Conservation (phyloP, 306 rosid species). For the Crataegus laevigata region DNA sequence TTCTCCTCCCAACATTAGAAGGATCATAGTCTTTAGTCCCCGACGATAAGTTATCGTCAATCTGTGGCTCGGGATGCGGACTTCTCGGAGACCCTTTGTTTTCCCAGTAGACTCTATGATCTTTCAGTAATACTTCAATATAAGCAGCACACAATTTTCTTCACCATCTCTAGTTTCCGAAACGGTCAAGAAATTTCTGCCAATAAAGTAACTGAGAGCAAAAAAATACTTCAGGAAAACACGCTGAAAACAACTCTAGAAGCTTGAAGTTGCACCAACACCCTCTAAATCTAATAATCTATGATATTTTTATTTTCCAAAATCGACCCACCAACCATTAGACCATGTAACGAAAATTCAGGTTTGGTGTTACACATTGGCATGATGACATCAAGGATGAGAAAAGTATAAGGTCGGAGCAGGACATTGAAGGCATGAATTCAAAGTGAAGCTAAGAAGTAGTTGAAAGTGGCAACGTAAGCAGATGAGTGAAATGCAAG, state of each 20-base stretch:
- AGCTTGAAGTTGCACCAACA: neutral
- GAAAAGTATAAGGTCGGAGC: neutral
- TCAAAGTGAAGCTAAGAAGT: slow-evolving; percentile 67
- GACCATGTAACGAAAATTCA: slow-evolving; percentile 4
- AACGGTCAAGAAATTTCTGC: neutral
- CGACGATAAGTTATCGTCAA: slow-evolving; percentile 11
- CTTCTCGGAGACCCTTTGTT: slow-evolving; percentile 43
- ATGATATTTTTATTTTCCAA: slow-evolving; percentile 17
- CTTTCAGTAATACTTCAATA: slow-evolving; percentile 19
- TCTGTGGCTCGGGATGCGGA: slow-evolving; percentile 32
- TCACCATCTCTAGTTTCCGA: neutral
- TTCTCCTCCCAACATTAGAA: slow-evolving; percentile 43
- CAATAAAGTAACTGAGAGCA: neutral
- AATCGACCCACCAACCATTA: slow-evolving; percentile 38
- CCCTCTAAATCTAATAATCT: neutral
- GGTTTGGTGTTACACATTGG: slow-evolving; percentile 32
- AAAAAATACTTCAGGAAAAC: neutral
- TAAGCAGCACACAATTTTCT: neutral
- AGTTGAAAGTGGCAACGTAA: slow-evolving; percentile 34
- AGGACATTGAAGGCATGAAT: slow-evolving; percentile 30
- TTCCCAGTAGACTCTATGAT: slow-evolving; percentile 29
- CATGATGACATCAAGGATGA: neutral
- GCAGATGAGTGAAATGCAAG: slow-evolving; percentile 58
- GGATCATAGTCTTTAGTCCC: slow-evolving; percentile 51
- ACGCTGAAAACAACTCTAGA: neutral